These are phyloP conservation scores for Hypoxylon fuscum DNA, from an alignment of 495 filamentous ascomycete genomes.

Conservation along the genomic window DNA sequence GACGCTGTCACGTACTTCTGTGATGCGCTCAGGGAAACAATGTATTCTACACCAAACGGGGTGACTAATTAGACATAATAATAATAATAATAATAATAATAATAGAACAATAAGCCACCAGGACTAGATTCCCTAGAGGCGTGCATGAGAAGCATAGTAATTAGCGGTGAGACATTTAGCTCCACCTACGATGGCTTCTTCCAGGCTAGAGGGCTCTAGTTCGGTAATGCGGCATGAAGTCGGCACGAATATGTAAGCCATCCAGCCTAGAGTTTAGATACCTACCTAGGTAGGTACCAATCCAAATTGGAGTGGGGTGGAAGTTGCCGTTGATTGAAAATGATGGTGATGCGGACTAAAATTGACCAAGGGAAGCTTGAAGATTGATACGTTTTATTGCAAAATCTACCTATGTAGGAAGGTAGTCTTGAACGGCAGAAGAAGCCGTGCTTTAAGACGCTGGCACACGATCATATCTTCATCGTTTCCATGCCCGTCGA, in stretches of 20 bases:
- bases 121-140: too few species aligned
- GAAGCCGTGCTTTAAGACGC: not conserved
- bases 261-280: too few species aligned
- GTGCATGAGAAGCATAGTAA: not conserved
- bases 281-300: too few species aligned
- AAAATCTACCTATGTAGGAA: not conserved
- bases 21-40: slow-evolving; percentile 50
- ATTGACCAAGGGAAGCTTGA: not conserved
- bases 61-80: not conserved
- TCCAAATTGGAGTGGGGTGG: too few species aligned
- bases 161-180: not conserved
- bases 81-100: too few species aligned
- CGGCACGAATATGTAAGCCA: not conserved
- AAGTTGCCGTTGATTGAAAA: not conserved
- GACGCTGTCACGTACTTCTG: slow-evolving; percentile 64
- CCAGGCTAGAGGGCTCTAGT: slow-evolving; percentile 8
- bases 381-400: not conserved
- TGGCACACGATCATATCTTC: not conserved
- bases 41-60: slow-evolving; percentile 14
- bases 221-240: not conserved
- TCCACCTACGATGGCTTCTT: slow-evolving; percentile 20
- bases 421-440: not conserved
- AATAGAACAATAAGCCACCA: too few species aligned
- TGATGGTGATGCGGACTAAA: not conserved
- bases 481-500: not conserved